Conservation (phyloP, 306 rosid genomes). For the Vicia sativa region DNA sequence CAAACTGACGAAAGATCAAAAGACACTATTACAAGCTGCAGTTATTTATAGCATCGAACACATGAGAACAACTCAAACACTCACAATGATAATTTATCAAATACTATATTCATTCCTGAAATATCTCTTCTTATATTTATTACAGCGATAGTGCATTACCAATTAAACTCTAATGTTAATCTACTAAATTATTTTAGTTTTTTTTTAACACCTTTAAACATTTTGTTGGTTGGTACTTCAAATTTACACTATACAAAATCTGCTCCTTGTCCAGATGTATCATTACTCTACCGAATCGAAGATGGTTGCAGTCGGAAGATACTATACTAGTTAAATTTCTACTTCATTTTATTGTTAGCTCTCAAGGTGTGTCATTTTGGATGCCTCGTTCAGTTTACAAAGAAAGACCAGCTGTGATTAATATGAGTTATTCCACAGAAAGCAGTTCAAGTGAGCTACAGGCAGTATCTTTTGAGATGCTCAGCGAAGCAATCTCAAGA, state of each 20-base stretch:
- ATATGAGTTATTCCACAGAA: constrained; percentile 47
- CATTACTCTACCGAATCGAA: constrained; percentile 48
- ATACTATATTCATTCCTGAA: not conserved
- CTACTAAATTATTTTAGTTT: constrained; percentile 1
- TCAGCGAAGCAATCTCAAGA: constrained; percentile 72
- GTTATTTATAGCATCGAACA: not conserved
- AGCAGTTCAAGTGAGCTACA: constrained; percentile 68
- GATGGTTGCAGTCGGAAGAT: constrained; percentile 59
- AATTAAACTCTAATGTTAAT: constrained; percentile 13
- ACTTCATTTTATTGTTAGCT: constrained; percentile 58
- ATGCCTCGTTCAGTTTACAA: constrained; percentile 38
- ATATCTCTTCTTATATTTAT: not conserved
- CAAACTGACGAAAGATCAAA: not conserved
- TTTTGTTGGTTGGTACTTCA: constrained; percentile 21
- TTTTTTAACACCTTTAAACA: constrained; percentile 10
- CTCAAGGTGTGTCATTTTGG: constrained; percentile 50
- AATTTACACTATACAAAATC: constrained; percentile 32
- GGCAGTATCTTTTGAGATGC: constrained; percentile 67
- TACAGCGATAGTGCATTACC: not conserved
- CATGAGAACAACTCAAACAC: not conserved
- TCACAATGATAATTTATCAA: not conserved
- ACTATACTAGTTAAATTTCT: constrained; percentile 65
- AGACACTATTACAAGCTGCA: not conserved
- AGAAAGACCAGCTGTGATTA: constrained; percentile 44
- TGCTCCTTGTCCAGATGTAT: constrained; percentile 55